A percentile compares a stretch with the other conserved stretches of the same genome.
Evolutionary conservation across 2,329 filamentous ascomycete species (phyloP).

Genomic region (Xylariaceae sp.): DNA sequence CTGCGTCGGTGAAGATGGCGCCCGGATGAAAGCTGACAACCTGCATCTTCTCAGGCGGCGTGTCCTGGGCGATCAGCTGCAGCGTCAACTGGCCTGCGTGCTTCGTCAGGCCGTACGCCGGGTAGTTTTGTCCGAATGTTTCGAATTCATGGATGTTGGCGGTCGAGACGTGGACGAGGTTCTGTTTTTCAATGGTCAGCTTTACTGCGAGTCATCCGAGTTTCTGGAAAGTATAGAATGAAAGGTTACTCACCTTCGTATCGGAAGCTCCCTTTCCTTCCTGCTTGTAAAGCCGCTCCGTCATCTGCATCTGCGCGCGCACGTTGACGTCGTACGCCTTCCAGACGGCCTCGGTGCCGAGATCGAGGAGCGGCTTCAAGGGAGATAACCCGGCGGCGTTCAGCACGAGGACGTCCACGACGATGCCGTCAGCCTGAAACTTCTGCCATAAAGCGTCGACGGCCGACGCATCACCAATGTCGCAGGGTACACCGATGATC

Average conservation of each 20-base stretch:
- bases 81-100: conserved; percentile 45
- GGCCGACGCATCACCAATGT: conserved; percentile 36
- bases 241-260: conserved; percentile 28
- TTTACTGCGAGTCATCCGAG: too few species aligned
- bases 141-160: conserved; percentile 39
- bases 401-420: conserved; percentile 46
- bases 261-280: conserved; percentile 24
- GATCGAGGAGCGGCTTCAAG: conserved; percentile 33
- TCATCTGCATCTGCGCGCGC: conserved; percentile 40
- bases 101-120: conserved; percentile 49
- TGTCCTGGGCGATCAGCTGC: conserved; percentile 49
- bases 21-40: conserved; percentile 51
- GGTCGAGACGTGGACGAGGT: conserved; percentile 44
- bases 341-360: conserved; percentile 36
- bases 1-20: conserved; percentile 43
- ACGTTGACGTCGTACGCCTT: conserved; percentile 40
- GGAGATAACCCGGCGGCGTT: conserved; percentile 37
- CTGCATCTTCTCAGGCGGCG: conserved; percentile 44
- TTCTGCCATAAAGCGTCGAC: conserved; percentile 43
- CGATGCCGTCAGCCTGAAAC: conserved; percentile 29
- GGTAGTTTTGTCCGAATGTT: conserved; percentile 24
- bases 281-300: conserved; percentile 46
- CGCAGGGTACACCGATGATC: conserved; percentile 32
- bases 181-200: conserved; percentile 29
- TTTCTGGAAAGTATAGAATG: too few species aligned